A percentile compares a stretch with the other conserved stretches of the same genome.
Conservation (phyloP, 75 land plant genomes). For the Sequoiadendron giganteum region DNA sequence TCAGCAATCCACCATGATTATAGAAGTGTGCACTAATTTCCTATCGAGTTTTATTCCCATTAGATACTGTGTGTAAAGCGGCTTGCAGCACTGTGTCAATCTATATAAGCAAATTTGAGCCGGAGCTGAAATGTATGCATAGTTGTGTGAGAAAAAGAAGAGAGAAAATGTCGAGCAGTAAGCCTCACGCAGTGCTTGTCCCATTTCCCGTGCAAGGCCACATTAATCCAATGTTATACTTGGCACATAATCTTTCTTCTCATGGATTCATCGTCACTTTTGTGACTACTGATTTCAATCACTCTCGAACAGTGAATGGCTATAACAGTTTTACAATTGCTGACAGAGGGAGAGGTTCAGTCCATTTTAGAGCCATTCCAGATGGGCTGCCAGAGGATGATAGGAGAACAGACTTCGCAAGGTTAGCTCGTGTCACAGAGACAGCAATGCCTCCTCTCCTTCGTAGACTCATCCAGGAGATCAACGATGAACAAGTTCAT, state of each 20-base stretch:
- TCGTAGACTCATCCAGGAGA: background rate
- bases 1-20: no score
- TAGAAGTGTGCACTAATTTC: no score
- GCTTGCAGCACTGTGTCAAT: no score
- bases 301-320: conserved; percentile 11
- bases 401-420: background rate
- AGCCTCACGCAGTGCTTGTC: conserved; percentile 26
- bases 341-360: background rate
- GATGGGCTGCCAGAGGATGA: conserved; percentile 6
- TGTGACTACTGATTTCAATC: conserved; percentile 26
- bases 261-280: conserved; percentile 32
- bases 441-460: background rate
- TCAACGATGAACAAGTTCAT: background rate
- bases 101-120: background rate
- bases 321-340: background rate
- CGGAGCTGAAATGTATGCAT: background rate
- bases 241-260: conserved; percentile 24
- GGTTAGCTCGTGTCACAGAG: conserved; percentile 1
- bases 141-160: background rate
- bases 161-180: background rate
- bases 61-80: no score
- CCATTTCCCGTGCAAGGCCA: conserved; percentile 43
- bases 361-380: conserved; percentile 4
- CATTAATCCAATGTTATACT: conserved; percentile 31
- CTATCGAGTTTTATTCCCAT: no score